These are phyloP conservation scores for Zea mays DNA, from an alignment of 176 grass and related monocot genomes.

Conservation along the genomic window DNA sequence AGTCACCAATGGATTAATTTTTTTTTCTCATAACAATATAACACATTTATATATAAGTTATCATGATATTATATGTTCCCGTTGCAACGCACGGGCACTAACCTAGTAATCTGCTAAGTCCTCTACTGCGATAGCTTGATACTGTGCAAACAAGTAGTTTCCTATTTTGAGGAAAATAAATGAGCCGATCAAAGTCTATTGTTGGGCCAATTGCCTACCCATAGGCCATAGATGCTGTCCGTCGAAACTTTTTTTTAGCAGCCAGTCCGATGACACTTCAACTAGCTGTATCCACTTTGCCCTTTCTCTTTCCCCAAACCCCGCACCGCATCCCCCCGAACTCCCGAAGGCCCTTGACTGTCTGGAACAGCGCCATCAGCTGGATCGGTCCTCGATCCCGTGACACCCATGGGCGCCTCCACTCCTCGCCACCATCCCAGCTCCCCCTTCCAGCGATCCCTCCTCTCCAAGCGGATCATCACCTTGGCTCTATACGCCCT, in stretches of 20 bases:
- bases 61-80: too few relatives aligned
- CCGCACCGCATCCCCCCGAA: neutral
- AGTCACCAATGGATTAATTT: too few relatives aligned
- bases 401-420: slow-evolving; percentile 25
- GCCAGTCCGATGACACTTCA: neutral
- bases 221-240: neutral
- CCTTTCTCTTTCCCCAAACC: neutral
- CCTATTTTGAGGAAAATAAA: neutral
- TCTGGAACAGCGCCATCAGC: neutral
- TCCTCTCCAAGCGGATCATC: slow-evolving; percentile 45
- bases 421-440: slow-evolving; percentile 5
- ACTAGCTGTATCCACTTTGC: too few relatives aligned
- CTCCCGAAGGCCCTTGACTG: too few relatives aligned
- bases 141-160: neutral
- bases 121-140: too few relatives aligned
- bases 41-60: too few relatives aligned
- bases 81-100: too few relatives aligned
- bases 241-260: neutral
- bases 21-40: too few relatives aligned
- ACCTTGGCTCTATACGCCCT: slow-evolving; percentile 37
- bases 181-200: neutral
- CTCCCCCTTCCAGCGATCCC: neutral
- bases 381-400: slow-evolving; percentile 14
- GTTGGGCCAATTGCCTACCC: too few relatives aligned
- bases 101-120: too few relatives aligned